A percentile compares a stretch with the other conserved stretches of the same genome.
Evolutionary conservation across 2,329 filamentous ascomycete genomes (phyloP).

Genomic region (Aspergillus sojae): DNA sequence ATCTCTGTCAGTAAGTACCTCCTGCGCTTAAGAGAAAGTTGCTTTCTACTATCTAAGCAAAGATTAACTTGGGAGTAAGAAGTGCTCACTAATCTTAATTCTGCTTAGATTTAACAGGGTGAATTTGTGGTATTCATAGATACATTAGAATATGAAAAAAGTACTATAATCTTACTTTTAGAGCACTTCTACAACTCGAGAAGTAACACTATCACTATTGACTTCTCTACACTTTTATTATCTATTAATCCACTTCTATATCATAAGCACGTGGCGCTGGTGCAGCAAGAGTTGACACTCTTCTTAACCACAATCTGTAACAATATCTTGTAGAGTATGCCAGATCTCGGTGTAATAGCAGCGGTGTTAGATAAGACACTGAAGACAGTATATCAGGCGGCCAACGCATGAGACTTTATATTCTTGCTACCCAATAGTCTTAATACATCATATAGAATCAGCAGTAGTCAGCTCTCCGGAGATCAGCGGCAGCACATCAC

Average conservation of each 20-base stretch:
- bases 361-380: constrained; percentile 24
- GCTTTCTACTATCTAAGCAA: neutral
- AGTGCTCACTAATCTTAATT: no score
- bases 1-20: constrained; percentile 20
- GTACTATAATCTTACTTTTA: constrained; percentile 65
- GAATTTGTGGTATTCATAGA: constrained; percentile 60
- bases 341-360: no score
- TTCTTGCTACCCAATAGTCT: constrained; percentile 53
- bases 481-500: constrained; percentile 58
- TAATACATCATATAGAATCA: constrained; percentile 54
- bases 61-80: neutral
- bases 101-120: constrained; percentile 44
- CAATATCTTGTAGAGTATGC: constrained; percentile 56
- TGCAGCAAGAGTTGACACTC: constrained; percentile 73
- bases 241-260: constrained; percentile 43
- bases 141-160: constrained; percentile 56
- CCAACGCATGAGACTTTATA: constrained; percentile 57
- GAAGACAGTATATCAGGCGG: constrained; percentile 36
- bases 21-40: no score
- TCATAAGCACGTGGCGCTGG: constrained; percentile 67
- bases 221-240: constrained; percentile 29
- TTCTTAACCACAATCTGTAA: constrained; percentile 71
- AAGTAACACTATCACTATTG: constrained; percentile 65
- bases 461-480: constrained; percentile 56
- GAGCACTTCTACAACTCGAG: constrained; percentile 71